These are phyloP conservation scores for Scleroderma citrinum DNA, from an alignment of 768 basidiomycete genomes.

Conservation along the genomic window DNA sequence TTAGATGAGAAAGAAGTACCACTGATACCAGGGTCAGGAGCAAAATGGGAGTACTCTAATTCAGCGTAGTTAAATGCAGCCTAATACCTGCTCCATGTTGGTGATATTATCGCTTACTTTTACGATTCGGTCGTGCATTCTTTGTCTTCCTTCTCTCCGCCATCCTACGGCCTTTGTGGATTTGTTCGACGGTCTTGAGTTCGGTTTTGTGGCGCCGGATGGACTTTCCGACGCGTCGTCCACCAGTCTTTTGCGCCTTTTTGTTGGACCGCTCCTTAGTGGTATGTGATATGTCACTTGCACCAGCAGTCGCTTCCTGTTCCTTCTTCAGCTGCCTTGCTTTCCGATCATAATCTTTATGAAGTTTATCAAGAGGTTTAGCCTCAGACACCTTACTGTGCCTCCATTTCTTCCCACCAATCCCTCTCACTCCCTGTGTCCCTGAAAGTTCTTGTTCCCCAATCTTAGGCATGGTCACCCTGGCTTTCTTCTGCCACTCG, in stretches of 20 bases:
- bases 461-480: constrained; percentile 66
- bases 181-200: constrained; percentile 83
- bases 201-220: constrained; percentile 67
- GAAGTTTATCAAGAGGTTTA: constrained; percentile 74
- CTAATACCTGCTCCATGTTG: neutral
- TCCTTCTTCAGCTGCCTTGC: constrained; percentile 55
- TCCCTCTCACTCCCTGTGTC: constrained; percentile 20
- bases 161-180: constrained; percentile 66
- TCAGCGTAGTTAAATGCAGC: constrained; percentile 12
- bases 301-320: constrained; percentile 26
- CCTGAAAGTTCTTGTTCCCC: constrained; percentile 69
- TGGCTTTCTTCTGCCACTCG: constrained; percentile 85
- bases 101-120: constrained; percentile 21
- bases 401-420: constrained; percentile 59
- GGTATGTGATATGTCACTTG: constrained; percentile 19
- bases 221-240: constrained; percentile 55
- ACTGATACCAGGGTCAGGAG: constrained; percentile 55
- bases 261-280: constrained; percentile 27
- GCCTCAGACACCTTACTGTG: constrained; percentile 60
- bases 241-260: constrained; percentile 27
- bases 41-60: constrained; percentile 78
- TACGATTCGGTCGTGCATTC: constrained; percentile 67
- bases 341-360: constrained; percentile 72
- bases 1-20: constrained; percentile 48
- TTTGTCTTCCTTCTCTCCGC: constrained; percentile 65